Percentiles rank a stretch among this genome's conserved stretches.
These are phyloP conservation scores for Saccharum hybrid DNA, from an alignment of 202 grass and related monocot species.

Conservation along the genomic window DNA sequence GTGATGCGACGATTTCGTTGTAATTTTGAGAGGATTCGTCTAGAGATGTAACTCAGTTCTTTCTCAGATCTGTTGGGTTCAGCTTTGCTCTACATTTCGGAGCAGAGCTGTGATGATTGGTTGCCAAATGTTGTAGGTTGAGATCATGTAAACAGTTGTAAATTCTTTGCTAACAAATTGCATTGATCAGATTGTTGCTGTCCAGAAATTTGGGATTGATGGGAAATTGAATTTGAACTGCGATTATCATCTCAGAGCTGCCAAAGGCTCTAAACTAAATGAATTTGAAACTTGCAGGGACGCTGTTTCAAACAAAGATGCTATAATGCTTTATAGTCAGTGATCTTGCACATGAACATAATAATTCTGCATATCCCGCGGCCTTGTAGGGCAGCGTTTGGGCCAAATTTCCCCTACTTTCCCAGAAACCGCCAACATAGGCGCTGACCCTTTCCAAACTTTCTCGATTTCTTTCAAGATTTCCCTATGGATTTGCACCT, in stretches of 20 bases:
- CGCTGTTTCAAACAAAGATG: too few relatives aligned
- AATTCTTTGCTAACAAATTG: conserved; percentile 36
- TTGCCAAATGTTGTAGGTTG: conserved; percentile 23
- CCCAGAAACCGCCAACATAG: background rate
- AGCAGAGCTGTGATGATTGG: conserved; percentile 19
- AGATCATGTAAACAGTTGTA: conserved; percentile 49
- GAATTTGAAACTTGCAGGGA: too few relatives aligned
- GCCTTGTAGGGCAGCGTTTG: too few relatives aligned
- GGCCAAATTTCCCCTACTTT: background rate
- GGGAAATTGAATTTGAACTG: background rate
- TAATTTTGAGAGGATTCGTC: background rate
- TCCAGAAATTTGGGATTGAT: conserved; percentile 1
- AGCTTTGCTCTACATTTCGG: conserved; percentile 29
- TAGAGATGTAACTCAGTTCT: conserved; percentile 38
- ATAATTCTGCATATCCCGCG: too few relatives aligned
- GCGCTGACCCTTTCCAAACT: background rate
- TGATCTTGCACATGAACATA: too few relatives aligned
- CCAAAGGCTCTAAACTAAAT: background rate
- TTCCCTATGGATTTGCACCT: background rate
- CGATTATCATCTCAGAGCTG: background rate
- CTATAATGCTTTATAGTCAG: too few relatives aligned
- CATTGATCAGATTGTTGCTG: background rate
- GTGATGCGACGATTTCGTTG: conserved; percentile 19
- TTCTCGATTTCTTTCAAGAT: background rate
- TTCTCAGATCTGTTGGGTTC: conserved; percentile 34